Evolutionary conservation across 2,329 filamentous ascomycete species (phyloP).

Genomic region (Diplodia scrobiculata): DNA sequence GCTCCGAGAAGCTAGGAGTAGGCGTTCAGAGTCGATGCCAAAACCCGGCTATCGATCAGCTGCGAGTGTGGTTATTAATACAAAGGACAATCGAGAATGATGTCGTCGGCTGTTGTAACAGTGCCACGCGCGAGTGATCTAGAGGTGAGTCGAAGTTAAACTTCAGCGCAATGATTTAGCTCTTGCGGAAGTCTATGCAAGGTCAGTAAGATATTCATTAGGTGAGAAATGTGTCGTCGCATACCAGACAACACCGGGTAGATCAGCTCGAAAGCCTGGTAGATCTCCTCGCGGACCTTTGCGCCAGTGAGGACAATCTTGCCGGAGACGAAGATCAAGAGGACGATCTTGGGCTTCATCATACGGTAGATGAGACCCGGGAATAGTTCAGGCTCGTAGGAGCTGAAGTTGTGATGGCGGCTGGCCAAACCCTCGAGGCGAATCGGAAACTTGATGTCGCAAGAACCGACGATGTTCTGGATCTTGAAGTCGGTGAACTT

Average conservation of each 20-base stretch:
- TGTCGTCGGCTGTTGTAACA: conserved; percentile 15
- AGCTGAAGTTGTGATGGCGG: conserved; percentile 98
- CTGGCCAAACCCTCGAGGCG: conserved; percentile 92
- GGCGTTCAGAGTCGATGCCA: conserved; percentile 6
- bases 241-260: conserved; percentile 89
- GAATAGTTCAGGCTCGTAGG: conserved; percentile 97
- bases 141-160: background rate
- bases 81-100: conserved; percentile 16
- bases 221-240: conserved; percentile 35
- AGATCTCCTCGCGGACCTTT: conserved; percentile 94
- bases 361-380: conserved; percentile 99
- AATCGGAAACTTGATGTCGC: conserved; percentile 99
- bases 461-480: conserved; percentile 98
- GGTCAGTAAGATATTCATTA: conserved; percentile 35
- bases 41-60: conserved; percentile 4
- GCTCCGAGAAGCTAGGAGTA: background rate
- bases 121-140: conserved; percentile 22
- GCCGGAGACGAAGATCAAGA: conserved; percentile 95
- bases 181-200: conserved; percentile 31
- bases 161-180: conserved; percentile 20
- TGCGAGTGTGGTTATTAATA: conserved; percentile 21
- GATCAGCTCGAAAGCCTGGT: conserved; percentile 61
- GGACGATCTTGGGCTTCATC: conserved; percentile 99
- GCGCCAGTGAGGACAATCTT: conserved; percentile 98
- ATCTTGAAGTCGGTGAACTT: conserved; percentile 99